Evolutionary conservation across 2,329 filamentous ascomycete genomes (phyloP), one percentile per base, ranked within the genome.

Genomic region (Phialocephala subalpina): DNA sequence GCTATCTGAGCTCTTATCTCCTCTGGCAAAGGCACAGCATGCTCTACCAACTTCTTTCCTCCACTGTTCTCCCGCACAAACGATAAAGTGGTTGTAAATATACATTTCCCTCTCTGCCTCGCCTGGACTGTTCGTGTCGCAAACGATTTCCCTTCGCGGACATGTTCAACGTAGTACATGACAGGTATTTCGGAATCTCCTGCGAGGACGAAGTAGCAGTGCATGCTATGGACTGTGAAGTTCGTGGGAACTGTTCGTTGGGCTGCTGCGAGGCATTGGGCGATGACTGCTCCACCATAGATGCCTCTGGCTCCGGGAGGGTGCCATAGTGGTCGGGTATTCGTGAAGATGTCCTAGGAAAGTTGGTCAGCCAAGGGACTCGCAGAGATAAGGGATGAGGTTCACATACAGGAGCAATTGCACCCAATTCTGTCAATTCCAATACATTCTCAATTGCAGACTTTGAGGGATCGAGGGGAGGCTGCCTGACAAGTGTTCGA

Each of bases 201-300:
- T 4, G 95, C 94, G 1, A 98, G 89, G 38, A 99, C 90, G 79
- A 99, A 99, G 83, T 98, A 99, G 86, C 96, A 98, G 85, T 99
- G 96, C 92, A 97, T 97, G 76, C 91, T 95, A 83, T 99, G 96
- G 58, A 96, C 89, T 66, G 90, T 87, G 80, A 97, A 97, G 77
- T 92, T 84, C 29, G 83, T 78, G 0, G 91, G 90, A 1, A 99
- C 92, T 9, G 96, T 99, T 76, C 89, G 88, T 79, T 97, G 94
- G 27, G 93, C 96, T 1, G 96, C 93, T 55, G 92, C 87, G 29
- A 97, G 90, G 75, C 87, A 94, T 84, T 98, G 95, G 57, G 95
- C 94, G 73, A 99, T 97, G 42, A 97, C 94, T 64, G 92, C 90
- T 70, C 94, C 94, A 77, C 96, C 96, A 76, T 93, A 99, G 79